Evolutionary conservation across 2,329 filamentous ascomycete species (phyloP), one percentile per base, ranked within the genome.

Genomic region (Mycocentrospora acerina): DNA sequence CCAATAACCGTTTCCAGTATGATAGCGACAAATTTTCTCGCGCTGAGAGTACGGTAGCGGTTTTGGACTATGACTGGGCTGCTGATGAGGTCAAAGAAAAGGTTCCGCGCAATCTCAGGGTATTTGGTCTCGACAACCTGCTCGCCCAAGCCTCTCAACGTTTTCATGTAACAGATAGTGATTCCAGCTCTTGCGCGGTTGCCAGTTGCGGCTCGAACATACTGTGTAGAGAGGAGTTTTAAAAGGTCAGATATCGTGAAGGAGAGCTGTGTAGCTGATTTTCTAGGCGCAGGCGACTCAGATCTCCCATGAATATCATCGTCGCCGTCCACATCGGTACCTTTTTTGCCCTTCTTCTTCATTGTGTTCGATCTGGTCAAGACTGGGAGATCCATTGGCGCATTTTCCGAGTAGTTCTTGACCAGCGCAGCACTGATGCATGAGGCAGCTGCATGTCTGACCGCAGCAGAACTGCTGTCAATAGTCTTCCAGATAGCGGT

Each of bases 1-100:
- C 89, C 89, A 48, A 97, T 78, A 7, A 93, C 82, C 42, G 90
- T 86, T 57, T 95, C 88, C 9, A 98, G 73, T 32, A 96, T 79
- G 25, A 86, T 85, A 48, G 89, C 84, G 11, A 95, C 81, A 53
- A 91, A 94, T 62, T 86, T 88, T 38, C 93, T 80, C 3, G 89
- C 88, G 43, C 89, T 85, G 12, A 98, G 76, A 12, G 94, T 78
- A 13, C 91, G 85, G 65, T 96, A 95, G 27, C 91, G 84, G 61
- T 95, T 94, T 61, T 88, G 86, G 35, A 77, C 78, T 44, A 96
- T 85, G 37, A 80, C 86, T 3, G 80, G 73, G 57, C 88, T 82
- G 42, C 86, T 86, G 39, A 97, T 74, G 4, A 98, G 66, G 38
- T 97, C 90, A 17, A 82, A 72, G 7, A 93, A 84, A 22, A 97